Conservation (phyloP, 441 rosid genomes). For the Jatropha podagrica region DNA sequence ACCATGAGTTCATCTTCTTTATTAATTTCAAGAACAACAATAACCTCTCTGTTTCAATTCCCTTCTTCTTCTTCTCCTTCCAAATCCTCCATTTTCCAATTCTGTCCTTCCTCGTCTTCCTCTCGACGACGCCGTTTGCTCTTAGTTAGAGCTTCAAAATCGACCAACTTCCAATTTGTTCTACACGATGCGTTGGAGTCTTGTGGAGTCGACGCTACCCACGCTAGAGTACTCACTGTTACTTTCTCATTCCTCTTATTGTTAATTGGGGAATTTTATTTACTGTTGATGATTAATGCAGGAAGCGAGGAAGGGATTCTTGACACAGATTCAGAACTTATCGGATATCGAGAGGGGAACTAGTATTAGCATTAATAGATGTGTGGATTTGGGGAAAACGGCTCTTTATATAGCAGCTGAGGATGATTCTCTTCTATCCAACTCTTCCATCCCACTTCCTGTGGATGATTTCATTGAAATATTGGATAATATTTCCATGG, state of each 20-base stretch:
- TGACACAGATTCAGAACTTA: constrained; percentile 36
- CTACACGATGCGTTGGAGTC: constrained; percentile 49
- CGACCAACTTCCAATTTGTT: constrained; percentile 30
- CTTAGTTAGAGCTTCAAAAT: constrained; percentile 27
- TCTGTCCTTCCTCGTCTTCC: not conserved
- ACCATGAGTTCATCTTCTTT: not conserved
- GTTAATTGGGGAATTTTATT: not conserved
- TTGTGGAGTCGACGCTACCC: constrained; percentile 39
- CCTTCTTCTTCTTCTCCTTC: not conserved
- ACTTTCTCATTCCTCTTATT: too few relatives aligned
- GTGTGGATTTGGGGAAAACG: constrained; percentile 48
- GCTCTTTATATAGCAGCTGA: constrained; percentile 63
- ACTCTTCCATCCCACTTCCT: constrained; percentile 57
- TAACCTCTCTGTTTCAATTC: not conserved
- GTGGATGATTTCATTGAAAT: constrained; percentile 50
- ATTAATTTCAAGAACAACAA: not conserved
- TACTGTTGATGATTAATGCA: constrained; percentile 21
- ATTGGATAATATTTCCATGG: constrained; percentile 61
- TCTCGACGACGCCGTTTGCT: constrained; percentile 14
- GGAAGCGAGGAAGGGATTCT: constrained; percentile 50
- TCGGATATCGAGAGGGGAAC: constrained; percentile 49
- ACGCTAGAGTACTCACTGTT: constrained; percentile 39
- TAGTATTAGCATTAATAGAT: constrained; percentile 51
- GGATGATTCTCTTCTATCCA: constrained; percentile 59
- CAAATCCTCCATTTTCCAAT: not conserved